Conservation (phyloP, 306 rosid species). For the Prunus kanzakura region DNA sequence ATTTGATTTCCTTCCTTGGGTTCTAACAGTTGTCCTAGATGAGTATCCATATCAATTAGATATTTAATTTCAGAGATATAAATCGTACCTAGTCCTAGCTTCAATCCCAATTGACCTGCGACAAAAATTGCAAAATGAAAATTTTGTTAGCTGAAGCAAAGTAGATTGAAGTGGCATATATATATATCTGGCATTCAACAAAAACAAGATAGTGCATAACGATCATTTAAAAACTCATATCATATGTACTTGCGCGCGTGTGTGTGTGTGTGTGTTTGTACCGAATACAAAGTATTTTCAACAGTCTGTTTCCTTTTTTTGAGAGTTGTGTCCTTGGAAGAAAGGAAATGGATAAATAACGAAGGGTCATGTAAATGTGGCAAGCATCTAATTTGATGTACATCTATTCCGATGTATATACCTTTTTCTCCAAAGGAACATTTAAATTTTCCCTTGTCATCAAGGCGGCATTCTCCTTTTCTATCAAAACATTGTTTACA, state of each 20-base stretch:
- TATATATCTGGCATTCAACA: background rate
- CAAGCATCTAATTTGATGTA: background rate
- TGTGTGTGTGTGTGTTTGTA: too few relatives aligned
- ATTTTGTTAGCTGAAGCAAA: background rate
- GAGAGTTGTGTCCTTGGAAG: too few relatives aligned
- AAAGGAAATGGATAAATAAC: too few relatives aligned
- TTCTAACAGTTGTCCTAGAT: background rate
- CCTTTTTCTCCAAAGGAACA: background rate
- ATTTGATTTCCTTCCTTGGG: background rate
- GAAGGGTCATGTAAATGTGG: background rate
- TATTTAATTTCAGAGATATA: background rate
- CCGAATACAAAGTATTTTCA: too few relatives aligned
- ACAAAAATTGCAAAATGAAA: background rate
- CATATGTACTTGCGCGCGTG: background rate
- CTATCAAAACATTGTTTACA: fast-evolving
- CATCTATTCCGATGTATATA: background rate
- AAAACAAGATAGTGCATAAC: background rate
- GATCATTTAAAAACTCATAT: background rate
- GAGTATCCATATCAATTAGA: background rate
- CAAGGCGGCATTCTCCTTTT: background rate
- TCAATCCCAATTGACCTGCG: conserved; percentile 16
- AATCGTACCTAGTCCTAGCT: conserved; percentile 46
- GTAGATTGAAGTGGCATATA: background rate
- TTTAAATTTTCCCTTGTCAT: background rate
- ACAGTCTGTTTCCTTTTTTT: too few relatives aligned